Evolutionary conservation across 345 rosid species (phyloP).

Genomic region (Balakata baccata): DNA sequence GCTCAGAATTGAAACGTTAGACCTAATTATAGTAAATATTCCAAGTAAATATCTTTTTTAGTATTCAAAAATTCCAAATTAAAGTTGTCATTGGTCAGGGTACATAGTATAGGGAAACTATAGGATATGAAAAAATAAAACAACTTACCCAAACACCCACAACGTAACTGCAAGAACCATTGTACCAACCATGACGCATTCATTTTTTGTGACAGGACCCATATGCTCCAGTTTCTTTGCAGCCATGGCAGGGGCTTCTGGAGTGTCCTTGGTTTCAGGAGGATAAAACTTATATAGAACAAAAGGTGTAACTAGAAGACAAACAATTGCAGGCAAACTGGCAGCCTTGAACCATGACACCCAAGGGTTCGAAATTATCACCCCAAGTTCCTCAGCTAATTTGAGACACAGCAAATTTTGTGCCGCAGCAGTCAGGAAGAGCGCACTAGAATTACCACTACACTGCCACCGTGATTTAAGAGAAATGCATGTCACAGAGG

Average conservation of each 20-base stretch:
- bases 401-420: slow-evolving; percentile 91
- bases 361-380: slow-evolving; percentile 77
- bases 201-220: slow-evolving; percentile 84
- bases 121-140: background rate
- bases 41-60: background rate
- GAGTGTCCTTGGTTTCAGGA: slow-evolving; percentile 93
- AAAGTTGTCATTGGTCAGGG: background rate
- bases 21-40: background rate
- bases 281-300: slow-evolving; percentile 83
- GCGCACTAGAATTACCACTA: slow-evolving; percentile 86
- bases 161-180: slow-evolving; percentile 92
- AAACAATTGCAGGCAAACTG: slow-evolving; percentile 70
- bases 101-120: background rate
- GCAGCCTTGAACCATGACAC: slow-evolving; percentile 95
- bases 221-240: slow-evolving; percentile 63
- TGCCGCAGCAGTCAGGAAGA: slow-evolving; percentile 94
- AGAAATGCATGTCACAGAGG: slow-evolving; percentile 18
- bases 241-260: slow-evolving; percentile 93
- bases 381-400: slow-evolving; percentile 92
- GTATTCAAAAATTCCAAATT: background rate
- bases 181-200: slow-evolving; percentile 88
- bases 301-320: slow-evolving; percentile 72
- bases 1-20: background rate
- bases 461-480: slow-evolving; percentile 52
- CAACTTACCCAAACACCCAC: slow-evolving; percentile 83